Conservation (phyloP, 768 basidiomycete species). For the Auriscalpium vulgare region DNA sequence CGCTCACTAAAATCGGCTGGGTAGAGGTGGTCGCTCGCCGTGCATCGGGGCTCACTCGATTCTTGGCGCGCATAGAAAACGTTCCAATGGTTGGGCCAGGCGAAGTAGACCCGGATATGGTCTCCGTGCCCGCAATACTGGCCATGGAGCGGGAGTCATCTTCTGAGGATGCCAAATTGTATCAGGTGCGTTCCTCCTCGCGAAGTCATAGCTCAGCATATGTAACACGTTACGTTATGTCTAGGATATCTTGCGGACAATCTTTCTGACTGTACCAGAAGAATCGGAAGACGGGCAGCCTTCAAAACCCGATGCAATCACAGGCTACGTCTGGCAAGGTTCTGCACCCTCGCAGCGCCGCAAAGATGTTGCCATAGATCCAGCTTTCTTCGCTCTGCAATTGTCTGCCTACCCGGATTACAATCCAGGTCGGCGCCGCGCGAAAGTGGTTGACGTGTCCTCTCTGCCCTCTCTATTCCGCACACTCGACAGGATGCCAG, state of each 20-base stretch:
- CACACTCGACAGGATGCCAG: conserved; percentile 75
- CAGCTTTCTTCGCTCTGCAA: conserved; percentile 79
- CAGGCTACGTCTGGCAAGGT: conserved; percentile 83
- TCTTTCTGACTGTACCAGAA: conserved; percentile 5
- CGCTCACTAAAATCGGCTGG: conserved; percentile 74
- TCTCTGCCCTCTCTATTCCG: conserved; percentile 51
- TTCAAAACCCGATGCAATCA: conserved; percentile 60
- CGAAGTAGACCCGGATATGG: conserved; percentile 73
- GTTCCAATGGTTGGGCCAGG: conserved; percentile 79
- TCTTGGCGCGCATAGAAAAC: conserved; percentile 84
- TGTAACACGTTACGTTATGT: not conserved
- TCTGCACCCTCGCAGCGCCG: conserved; percentile 83
- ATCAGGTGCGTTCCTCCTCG: conserved; percentile 12
- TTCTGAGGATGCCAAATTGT: conserved; percentile 10
- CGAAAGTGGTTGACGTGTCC: conserved; percentile 44
- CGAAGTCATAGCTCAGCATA: not conserved
- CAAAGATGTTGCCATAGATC: conserved; percentile 80
- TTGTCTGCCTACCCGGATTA: conserved; percentile 66
- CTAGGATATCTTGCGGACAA: conserved; percentile 8
- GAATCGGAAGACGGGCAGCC: conserved; percentile 15
- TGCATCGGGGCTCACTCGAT: conserved; percentile 81
- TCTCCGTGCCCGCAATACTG: conserved; percentile 64
- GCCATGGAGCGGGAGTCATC: conserved; percentile 52
- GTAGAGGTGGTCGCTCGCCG: conserved; percentile 77
- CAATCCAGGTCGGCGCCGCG: conserved; percentile 38